Evolutionary conservation across 768 basidiomycete species (phyloP).

Genomic region (Kwoniella dendrophila): DNA sequence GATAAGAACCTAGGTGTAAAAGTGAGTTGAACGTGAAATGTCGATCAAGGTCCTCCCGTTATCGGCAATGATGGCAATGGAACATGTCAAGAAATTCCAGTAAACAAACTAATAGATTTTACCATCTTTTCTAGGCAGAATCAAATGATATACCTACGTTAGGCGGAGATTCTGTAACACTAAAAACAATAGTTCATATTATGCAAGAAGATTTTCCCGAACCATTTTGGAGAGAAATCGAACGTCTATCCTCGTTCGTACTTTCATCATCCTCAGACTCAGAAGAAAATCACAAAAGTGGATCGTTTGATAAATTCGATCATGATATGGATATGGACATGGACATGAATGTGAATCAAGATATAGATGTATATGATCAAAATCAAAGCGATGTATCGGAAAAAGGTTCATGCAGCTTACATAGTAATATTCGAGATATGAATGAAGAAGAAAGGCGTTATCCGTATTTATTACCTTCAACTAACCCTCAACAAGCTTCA

Average conservation of each 20-base stretch:
- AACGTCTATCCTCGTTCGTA: too few species aligned
- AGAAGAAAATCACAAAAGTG: background rate
- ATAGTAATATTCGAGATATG: background rate
- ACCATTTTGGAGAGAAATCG: slow-evolving; percentile 5
- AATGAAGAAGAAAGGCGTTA: slow-evolving; percentile 7
- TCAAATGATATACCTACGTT: slow-evolving; percentile 30
- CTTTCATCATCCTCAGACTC: too few species aligned
- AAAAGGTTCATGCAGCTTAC: background rate
- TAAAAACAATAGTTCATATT: slow-evolving; percentile 4
- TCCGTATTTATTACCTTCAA: slow-evolving; percentile 17
- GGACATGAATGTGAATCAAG: slow-evolving; percentile 24
- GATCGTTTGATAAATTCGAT: background rate
- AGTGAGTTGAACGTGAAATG: background rate
- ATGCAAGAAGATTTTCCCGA: slow-evolving; percentile 6
- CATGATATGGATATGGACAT: slow-evolving; percentile 14
- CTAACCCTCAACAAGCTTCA: background rate
- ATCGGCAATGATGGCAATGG: too few species aligned
- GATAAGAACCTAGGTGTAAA: slow-evolving; percentile 39
- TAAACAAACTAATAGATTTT: background rate
- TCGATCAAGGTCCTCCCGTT: too few species aligned
- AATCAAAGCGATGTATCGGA: background rate
- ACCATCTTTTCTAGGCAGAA: slow-evolving; percentile 21
- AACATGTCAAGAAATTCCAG: background rate
- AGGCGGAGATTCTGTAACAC: slow-evolving; percentile 14
- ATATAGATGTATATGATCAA: background rate